Evolutionary conservation across 345 rosid species (phyloP).

Genomic region (Clausena lansium): DNA sequence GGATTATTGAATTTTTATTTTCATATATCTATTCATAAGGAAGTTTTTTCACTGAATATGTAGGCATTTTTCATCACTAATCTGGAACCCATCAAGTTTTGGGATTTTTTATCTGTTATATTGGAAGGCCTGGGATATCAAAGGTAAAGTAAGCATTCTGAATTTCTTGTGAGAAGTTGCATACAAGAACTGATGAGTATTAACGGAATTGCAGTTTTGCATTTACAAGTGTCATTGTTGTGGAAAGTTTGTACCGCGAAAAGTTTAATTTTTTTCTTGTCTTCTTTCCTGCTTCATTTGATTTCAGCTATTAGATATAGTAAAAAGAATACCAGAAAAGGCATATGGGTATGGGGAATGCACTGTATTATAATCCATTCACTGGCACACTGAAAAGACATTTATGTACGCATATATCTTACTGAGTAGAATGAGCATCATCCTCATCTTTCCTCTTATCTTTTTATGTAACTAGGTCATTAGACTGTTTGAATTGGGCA

Average conservation of each 20-base stretch:
- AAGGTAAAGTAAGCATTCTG: conserved; percentile 47
- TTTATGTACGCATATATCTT: neutral
- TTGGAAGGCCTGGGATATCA: conserved; percentile 79
- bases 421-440: neutral
- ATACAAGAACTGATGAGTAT: conserved; percentile 9
- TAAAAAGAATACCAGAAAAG: neutral
- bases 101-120: conserved; percentile 67
- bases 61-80: conserved; percentile 93
- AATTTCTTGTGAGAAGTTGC: conserved; percentile 6
- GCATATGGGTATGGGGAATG: neutral
- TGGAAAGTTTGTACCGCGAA: neutral
- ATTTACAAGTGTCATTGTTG: neutral
- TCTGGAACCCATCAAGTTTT: conserved; percentile 68
- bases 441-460: neutral
- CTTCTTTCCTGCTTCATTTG: neutral
- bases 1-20: neutral
- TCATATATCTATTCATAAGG: conserved; percentile 3
- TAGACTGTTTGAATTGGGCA: neutral
- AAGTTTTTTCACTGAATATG: conserved; percentile 26
- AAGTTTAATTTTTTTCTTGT: neutral
- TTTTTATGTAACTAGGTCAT: neutral
- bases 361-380: neutral
- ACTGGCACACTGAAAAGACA: neutral
- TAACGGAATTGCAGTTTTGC: neutral
- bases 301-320: neutral